These are phyloP conservation scores for Plasmodium coatneyi DNA, from an alignment of 169 alveolate species.

Conservation along the genomic window DNA sequence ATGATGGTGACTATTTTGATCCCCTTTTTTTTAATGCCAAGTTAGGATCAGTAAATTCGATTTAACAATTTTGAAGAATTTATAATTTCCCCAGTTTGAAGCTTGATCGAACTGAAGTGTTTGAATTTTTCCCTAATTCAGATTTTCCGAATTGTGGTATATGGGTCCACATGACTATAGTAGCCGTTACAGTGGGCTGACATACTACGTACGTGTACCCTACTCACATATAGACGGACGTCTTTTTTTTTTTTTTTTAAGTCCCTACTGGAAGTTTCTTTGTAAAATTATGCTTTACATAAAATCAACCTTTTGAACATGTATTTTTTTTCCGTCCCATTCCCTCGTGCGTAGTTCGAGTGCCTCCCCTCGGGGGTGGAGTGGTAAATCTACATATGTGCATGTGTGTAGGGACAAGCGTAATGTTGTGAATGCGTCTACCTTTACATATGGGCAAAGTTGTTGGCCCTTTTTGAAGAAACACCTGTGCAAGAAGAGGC, in stretches of 20 bases:
- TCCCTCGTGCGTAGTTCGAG: background rate
- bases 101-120: background rate
- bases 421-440: background rate
- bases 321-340: background rate
- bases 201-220: background rate
- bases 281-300: background rate
- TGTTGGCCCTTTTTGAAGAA: background rate
- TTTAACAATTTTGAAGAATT: background rate
- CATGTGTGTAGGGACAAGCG: background rate
- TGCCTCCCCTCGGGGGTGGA: background rate
- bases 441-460: background rate
- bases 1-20: background rate
- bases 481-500: background rate
- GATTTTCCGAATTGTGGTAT: background rate
- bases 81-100: background rate
- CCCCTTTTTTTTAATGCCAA: background rate
- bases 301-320: conserved; percentile 9
- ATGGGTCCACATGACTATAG: background rate
- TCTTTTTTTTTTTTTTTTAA: background rate
- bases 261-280: background rate
- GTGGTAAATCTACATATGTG: background rate
- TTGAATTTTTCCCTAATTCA: background rate
- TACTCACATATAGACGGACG: background rate
- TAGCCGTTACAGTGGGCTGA: background rate
- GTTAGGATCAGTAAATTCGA: background rate